Percentiles rank a stretch among this genome's conserved stretches.
Evolutionary conservation across 306 rosid genomes (phyloP).

Genomic region (Vigna nakashimae): DNA sequence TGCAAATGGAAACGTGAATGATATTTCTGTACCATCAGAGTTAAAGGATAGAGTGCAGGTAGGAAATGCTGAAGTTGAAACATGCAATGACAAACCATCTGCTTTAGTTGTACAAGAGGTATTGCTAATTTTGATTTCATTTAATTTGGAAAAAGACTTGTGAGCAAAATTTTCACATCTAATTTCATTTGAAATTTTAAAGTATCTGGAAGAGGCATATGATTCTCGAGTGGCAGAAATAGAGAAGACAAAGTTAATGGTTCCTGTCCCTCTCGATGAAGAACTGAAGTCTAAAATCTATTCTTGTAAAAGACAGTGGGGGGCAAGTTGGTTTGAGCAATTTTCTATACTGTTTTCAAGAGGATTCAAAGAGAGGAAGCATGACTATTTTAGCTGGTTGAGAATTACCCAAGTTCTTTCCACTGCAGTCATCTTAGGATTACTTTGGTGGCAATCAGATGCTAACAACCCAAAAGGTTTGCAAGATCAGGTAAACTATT

Average conservation of each 20-base stretch:
- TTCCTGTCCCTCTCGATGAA: conserved; percentile 73
- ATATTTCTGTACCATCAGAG: conserved; percentile 92
- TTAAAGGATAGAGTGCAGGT: conserved; percentile 78
- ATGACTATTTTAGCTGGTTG: conserved; percentile 97
- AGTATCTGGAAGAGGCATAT: conserved; percentile 91
- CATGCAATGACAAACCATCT: conserved; percentile 70
- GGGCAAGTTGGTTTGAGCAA: conserved; percentile 89
- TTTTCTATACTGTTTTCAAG: conserved; percentile 67
- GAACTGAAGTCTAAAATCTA: conserved; percentile 64
- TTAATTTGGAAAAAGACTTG: background rate
- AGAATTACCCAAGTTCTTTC: conserved; percentile 94
- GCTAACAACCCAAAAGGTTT: conserved; percentile 59
- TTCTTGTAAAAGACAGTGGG: conserved; percentile 70
- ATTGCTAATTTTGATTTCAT: background rate
- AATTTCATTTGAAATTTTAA: conserved; percentile 27
- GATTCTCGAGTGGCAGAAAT: conserved; percentile 74
- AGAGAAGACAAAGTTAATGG: conserved; percentile 76
- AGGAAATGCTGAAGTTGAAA: conserved; percentile 64
- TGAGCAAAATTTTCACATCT: conserved; percentile 18
- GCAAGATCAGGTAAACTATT: conserved; percentile 82
- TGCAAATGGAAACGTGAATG: conserved; percentile 87
- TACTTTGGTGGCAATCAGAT: conserved; percentile 98
- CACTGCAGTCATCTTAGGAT: conserved; percentile 86
- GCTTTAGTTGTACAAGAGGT: conserved; percentile 88
- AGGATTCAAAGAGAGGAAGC: conserved; percentile 86